A percentile compares a stretch with the other conserved stretches of the same genome.
phyloP scores from a whole-genome alignment of 352 stramenopile genomes.

The Globisporangium viniferum region DNA sequence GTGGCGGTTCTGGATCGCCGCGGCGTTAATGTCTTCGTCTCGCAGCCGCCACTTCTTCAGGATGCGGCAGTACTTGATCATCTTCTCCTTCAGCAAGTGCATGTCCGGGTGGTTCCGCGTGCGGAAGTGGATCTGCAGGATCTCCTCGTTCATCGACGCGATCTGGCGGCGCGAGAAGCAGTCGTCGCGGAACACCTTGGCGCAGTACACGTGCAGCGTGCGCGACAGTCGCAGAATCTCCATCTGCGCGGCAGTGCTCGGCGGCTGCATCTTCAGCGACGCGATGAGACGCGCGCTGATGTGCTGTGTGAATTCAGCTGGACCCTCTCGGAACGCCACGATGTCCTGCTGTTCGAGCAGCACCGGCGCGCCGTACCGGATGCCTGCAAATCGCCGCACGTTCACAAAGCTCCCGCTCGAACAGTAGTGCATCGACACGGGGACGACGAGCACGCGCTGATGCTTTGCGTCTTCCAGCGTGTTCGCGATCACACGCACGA shows the following conservation, averaged over 20 bases:
- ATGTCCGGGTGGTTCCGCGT: conserved; percentile 70
- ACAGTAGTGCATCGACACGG: conserved; percentile 65
- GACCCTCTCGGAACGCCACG: conserved; percentile 54
- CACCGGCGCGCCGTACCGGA: conserved; percentile 63
- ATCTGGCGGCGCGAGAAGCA: conserved; percentile 71
- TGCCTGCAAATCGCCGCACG: conserved; percentile 44
- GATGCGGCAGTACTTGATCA: conserved; percentile 55
- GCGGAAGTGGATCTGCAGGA: conserved; percentile 75
- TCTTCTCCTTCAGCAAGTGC: conserved; percentile 63
- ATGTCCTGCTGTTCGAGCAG: conserved; percentile 60
- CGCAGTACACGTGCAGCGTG: conserved; percentile 69
- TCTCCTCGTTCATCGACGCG: conserved; percentile 79
- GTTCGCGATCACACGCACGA: conserved; percentile 48
- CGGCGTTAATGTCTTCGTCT: conserved; percentile 71
- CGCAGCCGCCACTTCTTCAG: conserved; percentile 60
- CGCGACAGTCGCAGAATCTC: conserved; percentile 64
- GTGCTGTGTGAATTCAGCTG: conserved; percentile 57
- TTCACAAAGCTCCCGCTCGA: conserved; percentile 41
- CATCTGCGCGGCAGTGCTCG: conserved; percentile 54
- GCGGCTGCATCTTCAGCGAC: conserved; percentile 59
- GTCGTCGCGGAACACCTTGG: conserved; percentile 59
- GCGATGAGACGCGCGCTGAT: conserved; percentile 49
- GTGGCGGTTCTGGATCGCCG: conserved; percentile 33
- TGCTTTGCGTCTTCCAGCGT: conserved; percentile 39
- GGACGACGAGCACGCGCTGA: conserved; percentile 50